These are phyloP conservation scores for Ceriops zippeliana DNA, from an alignment of 345 rosid genomes.

Conservation along the genomic window DNA sequence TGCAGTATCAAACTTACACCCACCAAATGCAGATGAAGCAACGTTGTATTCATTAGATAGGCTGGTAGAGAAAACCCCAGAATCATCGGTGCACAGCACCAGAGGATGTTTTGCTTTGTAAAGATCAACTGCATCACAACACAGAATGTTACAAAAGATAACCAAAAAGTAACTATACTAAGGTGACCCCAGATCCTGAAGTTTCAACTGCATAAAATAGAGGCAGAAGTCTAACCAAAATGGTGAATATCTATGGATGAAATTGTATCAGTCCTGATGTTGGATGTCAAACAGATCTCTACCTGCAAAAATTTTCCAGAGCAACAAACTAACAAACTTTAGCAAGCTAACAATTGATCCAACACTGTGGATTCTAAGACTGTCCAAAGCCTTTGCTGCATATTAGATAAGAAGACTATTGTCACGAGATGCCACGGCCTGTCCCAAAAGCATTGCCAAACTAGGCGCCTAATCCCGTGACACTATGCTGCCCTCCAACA, in stretches of 20 bases:
- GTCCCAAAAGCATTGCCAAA: too few relatives aligned
- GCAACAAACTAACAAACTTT: neutral
- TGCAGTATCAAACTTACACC: constrained; percentile 18
- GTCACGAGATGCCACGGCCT: too few relatives aligned
- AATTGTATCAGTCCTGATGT: constrained; percentile 71
- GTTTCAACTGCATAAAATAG: neutral
- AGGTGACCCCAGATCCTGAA: neutral
- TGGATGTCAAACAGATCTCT: constrained; percentile 96
- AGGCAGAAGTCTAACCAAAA: constrained; percentile 53
- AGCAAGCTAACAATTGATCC: neutral
- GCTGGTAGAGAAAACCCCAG: constrained; percentile 83
- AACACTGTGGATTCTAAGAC: neutral
- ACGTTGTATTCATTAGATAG: constrained; percentile 65
- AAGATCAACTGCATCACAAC: constrained; percentile 53
- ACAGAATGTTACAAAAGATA: neutral
- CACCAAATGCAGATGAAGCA: constrained; percentile 74
- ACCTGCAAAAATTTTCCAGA: constrained; percentile 49
- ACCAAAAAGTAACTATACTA: neutral
- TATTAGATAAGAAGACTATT: neutral
- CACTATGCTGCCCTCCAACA: neutral
- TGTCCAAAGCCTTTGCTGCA: neutral
- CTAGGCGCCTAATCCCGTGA: too few relatives aligned
- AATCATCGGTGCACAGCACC: constrained; percentile 80
- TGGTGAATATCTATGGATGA: constrained; percentile 85
- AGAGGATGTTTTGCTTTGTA: constrained; percentile 69